Percentiles rank a stretch among this genome's conserved stretches.
phyloP scores from a whole-genome alignment of 2,329 filamentous ascomycete species.

The Aspergillus novofumigatus region DNA sequence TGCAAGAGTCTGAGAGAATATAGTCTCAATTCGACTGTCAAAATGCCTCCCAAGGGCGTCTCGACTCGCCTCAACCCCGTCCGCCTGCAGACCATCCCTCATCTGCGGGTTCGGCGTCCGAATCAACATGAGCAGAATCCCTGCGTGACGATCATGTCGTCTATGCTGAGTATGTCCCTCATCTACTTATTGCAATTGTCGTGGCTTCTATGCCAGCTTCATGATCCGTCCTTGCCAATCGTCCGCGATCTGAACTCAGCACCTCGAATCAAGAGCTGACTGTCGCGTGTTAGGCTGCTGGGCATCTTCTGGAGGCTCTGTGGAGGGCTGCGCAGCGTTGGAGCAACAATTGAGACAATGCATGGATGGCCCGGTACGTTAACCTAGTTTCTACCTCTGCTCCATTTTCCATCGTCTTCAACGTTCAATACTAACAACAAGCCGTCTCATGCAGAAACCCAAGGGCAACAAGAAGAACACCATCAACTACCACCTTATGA shows the following conservation, averaged over 20 bases:
- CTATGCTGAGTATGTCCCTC: conserved; percentile 56
- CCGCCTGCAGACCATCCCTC: conserved; percentile 44
- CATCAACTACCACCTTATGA: conserved; percentile 87
- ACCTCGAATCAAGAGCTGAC: conserved; percentile 11
- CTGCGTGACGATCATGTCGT: conserved; percentile 63
- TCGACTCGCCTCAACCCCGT: conserved; percentile 44
- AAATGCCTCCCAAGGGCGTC: conserved; percentile 42
- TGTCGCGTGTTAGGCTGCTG: conserved; percentile 37
- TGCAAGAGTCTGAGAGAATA: neutral
- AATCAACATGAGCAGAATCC: conserved; percentile 60
- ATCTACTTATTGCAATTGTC: neutral
- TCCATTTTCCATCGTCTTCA: neutral
- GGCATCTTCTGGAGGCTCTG: conserved; percentile 43
- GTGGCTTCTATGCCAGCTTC: neutral
- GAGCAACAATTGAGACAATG: conserved; percentile 60
- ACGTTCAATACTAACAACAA: conserved; percentile 1
- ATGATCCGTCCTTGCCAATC: neutral
- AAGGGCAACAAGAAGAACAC: conserved; percentile 61
- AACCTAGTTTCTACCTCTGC: neutral
- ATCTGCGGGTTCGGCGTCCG: conserved; percentile 62
- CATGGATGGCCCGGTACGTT: conserved; percentile 77
- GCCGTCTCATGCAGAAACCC: conserved; percentile 47
- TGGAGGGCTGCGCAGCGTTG: conserved; percentile 56
- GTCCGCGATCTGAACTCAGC: neutral
- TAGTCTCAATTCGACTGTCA: conserved; percentile 8